phyloP scores from a whole-genome alignment of 83 land plant genomes.

The Larix sibirica region DNA sequence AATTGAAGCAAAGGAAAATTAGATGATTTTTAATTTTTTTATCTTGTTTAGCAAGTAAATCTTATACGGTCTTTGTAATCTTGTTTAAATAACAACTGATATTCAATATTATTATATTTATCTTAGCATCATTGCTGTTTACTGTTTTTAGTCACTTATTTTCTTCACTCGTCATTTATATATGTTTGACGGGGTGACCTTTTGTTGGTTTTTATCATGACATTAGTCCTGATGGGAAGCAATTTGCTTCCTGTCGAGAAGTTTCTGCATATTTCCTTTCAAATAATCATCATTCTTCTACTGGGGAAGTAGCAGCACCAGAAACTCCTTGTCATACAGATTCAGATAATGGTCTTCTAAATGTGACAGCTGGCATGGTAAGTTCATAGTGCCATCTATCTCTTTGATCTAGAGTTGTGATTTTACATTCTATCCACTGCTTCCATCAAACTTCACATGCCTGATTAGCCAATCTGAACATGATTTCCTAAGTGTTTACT shows the following conservation, averaged over 20 bases:
- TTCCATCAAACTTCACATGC: neutral
- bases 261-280: conserved; percentile 46
- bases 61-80: too few species aligned
- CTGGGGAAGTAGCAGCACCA: neutral
- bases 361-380: neutral
- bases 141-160: neutral
- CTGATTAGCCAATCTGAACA: neutral
- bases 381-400: neutral
- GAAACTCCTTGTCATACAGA: conserved; percentile 1
- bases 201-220: neutral
- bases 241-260: conserved; percentile 55
- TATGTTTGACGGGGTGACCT: neutral
- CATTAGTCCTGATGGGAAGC: conserved; percentile 55
- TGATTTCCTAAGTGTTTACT: neutral
- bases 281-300: conserved; percentile 14
- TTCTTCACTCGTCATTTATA: neutral
- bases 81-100: too few species aligned
- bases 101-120: too few species aligned
- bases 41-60: too few species aligned
- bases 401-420: neutral
- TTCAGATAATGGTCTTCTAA: neutral
- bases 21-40: too few species aligned
- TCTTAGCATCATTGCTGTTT: neutral
- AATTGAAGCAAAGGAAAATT: too few species aligned
- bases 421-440: neutral